Conservation (phyloP, 2,329 filamentous ascomycete genomes). For the Zymoseptoria ardabiliae region DNA sequence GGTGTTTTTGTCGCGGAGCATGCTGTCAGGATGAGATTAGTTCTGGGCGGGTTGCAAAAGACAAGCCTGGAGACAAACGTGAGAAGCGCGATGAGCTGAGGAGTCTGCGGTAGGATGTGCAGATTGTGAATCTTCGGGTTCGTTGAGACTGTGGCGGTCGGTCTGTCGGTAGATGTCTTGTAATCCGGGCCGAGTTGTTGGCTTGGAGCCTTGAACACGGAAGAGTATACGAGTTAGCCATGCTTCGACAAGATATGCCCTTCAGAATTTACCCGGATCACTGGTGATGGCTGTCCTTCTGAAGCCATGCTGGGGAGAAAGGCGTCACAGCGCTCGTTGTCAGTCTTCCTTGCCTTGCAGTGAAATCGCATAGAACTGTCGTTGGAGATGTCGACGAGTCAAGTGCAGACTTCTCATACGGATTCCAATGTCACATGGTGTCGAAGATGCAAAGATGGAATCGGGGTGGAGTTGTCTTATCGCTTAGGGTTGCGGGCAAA, state of each 20-base stretch:
- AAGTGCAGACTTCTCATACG: neutral
- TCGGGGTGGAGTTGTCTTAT: neutral
- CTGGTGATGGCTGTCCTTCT: slow-evolving; percentile 9
- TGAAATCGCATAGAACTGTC: neutral
- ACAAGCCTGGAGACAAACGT: slow-evolving; percentile 68
- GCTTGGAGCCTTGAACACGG: slow-evolving; percentile 32
- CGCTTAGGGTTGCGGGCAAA: neutral
- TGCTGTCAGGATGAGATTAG: slow-evolving; percentile 47
- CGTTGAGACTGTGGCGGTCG: slow-evolving; percentile 65
- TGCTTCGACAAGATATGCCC: neutral
- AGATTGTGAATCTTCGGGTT: slow-evolving; percentile 78
- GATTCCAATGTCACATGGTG: neutral
- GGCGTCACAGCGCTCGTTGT: too few relatives aligned
- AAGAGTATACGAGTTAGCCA: slow-evolving; percentile 8
- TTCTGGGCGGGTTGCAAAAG: too few relatives aligned
- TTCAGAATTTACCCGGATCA: neutral
- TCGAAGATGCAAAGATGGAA: neutral
- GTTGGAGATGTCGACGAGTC: neutral
- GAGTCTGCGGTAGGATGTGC: slow-evolving; percentile 82
- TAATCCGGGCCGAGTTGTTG: slow-evolving; percentile 75
- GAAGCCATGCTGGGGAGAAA: slow-evolving; percentile 6
- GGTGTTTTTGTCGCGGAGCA: slow-evolving; percentile 89
- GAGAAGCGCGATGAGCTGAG: slow-evolving; percentile 91
- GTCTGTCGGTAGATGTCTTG: slow-evolving; percentile 67
- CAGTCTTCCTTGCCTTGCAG: too few relatives aligned